A percentile compares a stretch with the other conserved stretches of the same genome.
Conservation (phyloP, 495 filamentous ascomycete species). For the Xylaria venustula region DNA sequence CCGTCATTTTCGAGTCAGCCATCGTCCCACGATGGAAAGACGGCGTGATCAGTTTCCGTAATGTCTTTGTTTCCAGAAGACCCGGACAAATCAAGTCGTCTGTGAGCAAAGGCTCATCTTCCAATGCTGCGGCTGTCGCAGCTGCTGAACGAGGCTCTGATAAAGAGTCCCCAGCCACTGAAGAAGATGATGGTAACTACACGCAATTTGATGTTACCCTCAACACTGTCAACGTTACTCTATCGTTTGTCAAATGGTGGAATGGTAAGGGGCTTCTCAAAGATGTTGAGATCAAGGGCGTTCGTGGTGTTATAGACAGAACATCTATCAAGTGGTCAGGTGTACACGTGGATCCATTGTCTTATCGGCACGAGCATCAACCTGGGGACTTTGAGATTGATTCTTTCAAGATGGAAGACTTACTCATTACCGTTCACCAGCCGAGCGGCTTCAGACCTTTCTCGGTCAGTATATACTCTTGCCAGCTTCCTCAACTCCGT, state of each 20-base stretch:
- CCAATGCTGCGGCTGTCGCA: constrained; percentile 80
- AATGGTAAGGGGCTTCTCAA: constrained; percentile 90
- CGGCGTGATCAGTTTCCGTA: constrained; percentile 92
- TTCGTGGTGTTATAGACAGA: constrained; percentile 93
- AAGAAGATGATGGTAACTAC: constrained; percentile 91
- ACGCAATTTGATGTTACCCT: constrained; percentile 96
- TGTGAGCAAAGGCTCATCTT: constrained; percentile 90
- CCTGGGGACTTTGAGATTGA: constrained; percentile 97
- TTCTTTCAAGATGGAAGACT: constrained; percentile 90
- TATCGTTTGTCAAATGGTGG: constrained; percentile 98
- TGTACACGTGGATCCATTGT: constrained; percentile 78
- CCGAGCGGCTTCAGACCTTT: constrained; percentile 88
- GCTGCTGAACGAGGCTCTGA: constrained; percentile 64
- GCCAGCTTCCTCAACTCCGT: constrained; percentile 85
- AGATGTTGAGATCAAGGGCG: constrained; percentile 90
- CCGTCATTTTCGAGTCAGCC: constrained; percentile 95
- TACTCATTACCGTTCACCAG: constrained; percentile 90
- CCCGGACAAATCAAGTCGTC: constrained; percentile 75
- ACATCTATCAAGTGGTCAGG: constrained; percentile 71
- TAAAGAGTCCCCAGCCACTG: constrained; percentile 30
- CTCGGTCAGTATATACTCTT: constrained; percentile 90
- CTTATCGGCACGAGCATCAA: constrained; percentile 80
- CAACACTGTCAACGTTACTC: constrained; percentile 89
- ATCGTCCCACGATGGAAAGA: constrained; percentile 94
- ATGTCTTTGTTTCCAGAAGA: constrained; percentile 90